phyloP scores from a whole-genome alignment of 2,329 filamentous ascomycete genomes.

The Xylariales sp. region DNA sequence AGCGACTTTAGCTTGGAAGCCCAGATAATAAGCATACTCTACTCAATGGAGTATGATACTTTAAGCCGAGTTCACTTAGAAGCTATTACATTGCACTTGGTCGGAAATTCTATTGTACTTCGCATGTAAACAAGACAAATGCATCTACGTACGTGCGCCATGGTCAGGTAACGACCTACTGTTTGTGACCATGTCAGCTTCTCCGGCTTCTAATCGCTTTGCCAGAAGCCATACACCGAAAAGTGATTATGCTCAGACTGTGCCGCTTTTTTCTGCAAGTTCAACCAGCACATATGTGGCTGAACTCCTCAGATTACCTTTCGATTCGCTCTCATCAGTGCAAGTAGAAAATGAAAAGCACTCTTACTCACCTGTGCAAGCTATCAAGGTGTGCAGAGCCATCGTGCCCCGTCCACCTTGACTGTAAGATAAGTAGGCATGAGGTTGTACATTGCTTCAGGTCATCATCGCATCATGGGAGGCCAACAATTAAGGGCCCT shows the following conservation, averaged over 20 bases:
- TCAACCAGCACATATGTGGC: conserved; percentile 46
- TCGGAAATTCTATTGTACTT: too few species aligned
- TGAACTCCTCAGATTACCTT: conserved; percentile 51
- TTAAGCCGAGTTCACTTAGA: too few species aligned
- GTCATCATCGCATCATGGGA: conserved; percentile 76
- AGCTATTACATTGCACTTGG: too few species aligned
- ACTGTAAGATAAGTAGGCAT: background rate
- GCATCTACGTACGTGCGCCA: too few species aligned
- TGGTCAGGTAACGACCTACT: background rate
- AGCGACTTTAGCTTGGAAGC: too few species aligned
- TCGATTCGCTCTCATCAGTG: conserved; percentile 46
- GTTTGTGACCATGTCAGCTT: conserved; percentile 19
- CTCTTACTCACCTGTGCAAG: conserved; percentile 30
- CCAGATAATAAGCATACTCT: too few species aligned
- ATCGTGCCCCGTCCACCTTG: background rate
- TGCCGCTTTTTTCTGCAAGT: conserved; percentile 47
- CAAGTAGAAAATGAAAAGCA: conserved; percentile 21
- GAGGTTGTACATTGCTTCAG: conserved; percentile 68
- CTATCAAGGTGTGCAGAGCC: background rate
- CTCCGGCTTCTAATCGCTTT: conserved; percentile 3
- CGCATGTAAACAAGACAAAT: too few species aligned
- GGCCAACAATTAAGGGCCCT: conserved; percentile 71
- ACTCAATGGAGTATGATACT: too few species aligned
- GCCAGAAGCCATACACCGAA: background rate
- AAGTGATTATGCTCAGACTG: conserved; percentile 42